These are phyloP conservation scores for Tolypocladium tropicale DNA, from an alignment of 2,329 filamentous ascomycete genomes.

Conservation along the genomic window DNA sequence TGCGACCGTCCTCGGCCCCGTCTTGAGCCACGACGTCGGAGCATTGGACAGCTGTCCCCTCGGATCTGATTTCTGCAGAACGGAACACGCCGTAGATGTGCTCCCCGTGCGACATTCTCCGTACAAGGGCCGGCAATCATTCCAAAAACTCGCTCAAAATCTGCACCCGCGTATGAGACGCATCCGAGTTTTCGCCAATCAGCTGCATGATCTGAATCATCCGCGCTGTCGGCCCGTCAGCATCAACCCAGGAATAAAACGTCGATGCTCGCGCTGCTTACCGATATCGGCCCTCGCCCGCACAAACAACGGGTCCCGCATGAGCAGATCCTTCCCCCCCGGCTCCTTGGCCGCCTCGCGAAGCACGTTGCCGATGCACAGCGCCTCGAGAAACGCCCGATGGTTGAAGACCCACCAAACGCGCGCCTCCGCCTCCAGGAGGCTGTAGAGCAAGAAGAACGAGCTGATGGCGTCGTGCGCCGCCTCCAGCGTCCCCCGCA, in stretches of 20 bases:
- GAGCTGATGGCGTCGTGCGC: constrained; percentile 64
- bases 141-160: constrained; percentile 45
- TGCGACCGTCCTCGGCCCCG: no score
- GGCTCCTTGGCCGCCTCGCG: constrained; percentile 38
- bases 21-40: no score
- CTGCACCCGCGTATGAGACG: constrained; percentile 47
- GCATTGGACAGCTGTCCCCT: no score
- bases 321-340: constrained; percentile 32
- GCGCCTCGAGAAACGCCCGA: constrained; percentile 65
- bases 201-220: constrained; percentile 56
- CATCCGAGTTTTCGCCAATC: constrained; percentile 48
- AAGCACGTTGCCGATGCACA: constrained; percentile 55
- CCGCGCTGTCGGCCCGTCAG: constrained; percentile 27
- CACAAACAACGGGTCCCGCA: constrained; percentile 47
- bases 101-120: no score
- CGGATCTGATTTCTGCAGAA: no score
- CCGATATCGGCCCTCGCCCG: constrained; percentile 50
- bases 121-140: neutral
- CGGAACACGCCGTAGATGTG: no score
- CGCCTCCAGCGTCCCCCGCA: constrained; percentile 61
- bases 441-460: constrained; percentile 62
- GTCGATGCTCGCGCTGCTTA: constrained; percentile 23
- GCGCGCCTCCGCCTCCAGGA: constrained; percentile 60
- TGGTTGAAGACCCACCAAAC: constrained; percentile 86
- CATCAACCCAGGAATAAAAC: neutral